phyloP scores from a whole-genome alignment of 176 grass and related monocot species.

The Aegilops tauschii region DNA sequence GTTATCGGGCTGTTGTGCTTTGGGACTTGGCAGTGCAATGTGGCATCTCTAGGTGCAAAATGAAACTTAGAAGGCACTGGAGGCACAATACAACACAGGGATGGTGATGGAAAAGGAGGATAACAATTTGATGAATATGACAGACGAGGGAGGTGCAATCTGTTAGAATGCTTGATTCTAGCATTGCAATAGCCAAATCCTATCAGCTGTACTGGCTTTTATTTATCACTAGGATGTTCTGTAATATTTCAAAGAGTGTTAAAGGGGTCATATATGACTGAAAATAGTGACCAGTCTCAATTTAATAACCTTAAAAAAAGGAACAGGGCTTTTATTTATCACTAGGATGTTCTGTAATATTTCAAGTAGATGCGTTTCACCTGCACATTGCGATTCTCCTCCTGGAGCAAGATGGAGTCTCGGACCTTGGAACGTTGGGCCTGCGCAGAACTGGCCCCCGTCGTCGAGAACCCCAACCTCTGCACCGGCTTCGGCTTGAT shows the following conservation, averaged over 20 bases:
- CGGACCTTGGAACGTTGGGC: background rate
- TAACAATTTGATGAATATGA: background rate
- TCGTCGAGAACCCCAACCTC: constrained; percentile 19
- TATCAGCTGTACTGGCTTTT: too few species aligned
- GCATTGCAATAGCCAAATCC: background rate
- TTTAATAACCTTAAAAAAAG: background rate
- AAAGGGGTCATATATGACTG: background rate
- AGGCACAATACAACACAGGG: background rate
- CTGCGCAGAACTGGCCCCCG: background rate
- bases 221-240: background rate
- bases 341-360: background rate
- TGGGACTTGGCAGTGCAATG: background rate
- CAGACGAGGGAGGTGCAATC: background rate
- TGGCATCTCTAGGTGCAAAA: background rate
- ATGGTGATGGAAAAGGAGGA: background rate
- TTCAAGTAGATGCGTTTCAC: background rate
- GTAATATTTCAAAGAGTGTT: background rate
- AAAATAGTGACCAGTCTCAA: background rate
- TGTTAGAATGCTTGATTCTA: background rate
- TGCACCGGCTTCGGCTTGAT: background rate
- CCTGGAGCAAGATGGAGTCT: background rate
- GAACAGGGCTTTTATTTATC: background rate
- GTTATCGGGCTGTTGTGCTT: background rate
- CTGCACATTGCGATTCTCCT: background rate
- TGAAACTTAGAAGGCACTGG: background rate